Evolutionary conservation across 176 grass and related monocot species (phyloP).

Genomic region (Bolboschoenus planiculmis): DNA sequence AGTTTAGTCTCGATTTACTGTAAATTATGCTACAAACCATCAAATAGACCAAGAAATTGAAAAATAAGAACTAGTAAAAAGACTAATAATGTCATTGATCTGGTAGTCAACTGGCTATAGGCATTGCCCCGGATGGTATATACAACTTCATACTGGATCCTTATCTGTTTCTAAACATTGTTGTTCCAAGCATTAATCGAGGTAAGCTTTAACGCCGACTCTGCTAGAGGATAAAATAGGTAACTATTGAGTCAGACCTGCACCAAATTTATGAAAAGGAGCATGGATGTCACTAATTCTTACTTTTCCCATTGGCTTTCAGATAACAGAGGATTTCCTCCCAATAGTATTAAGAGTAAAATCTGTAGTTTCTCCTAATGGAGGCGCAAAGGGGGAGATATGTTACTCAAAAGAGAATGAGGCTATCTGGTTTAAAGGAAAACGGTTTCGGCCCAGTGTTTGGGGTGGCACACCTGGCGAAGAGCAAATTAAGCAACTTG

Average conservation of each 20-base stretch:
- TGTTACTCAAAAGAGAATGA: slow-evolving; percentile 87
- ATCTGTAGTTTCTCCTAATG: slow-evolving; percentile 62
- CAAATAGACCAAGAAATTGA: background rate
- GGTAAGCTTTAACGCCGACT: background rate
- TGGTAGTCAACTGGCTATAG: background rate
- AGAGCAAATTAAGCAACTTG: slow-evolving; percentile 88
- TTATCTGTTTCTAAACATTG: background rate
- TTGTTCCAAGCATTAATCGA: background rate
- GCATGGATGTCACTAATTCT: background rate
- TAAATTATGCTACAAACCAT: background rate
- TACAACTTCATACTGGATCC: background rate
- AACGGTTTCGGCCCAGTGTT: slow-evolving; percentile 58
- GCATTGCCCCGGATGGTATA: background rate
- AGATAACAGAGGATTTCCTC: slow-evolving; percentile 77
- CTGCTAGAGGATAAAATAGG: background rate
- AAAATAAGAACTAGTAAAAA: background rate
- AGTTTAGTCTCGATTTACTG: background rate
- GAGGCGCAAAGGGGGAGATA: slow-evolving; percentile 81
- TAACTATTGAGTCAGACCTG: background rate
- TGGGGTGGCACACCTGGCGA: slow-evolving; percentile 78
- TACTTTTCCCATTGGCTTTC: background rate
- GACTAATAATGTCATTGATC: background rate
- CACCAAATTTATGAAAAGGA: background rate
- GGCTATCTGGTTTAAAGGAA: slow-evolving; percentile 96
- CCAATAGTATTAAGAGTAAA: slow-evolving; percentile 80